A percentile compares a stretch with the other conserved stretches of the same genome.
Conservation (phyloP, 2,329 filamentous ascomycete genomes). For the Fusarium lyarnte region DNA sequence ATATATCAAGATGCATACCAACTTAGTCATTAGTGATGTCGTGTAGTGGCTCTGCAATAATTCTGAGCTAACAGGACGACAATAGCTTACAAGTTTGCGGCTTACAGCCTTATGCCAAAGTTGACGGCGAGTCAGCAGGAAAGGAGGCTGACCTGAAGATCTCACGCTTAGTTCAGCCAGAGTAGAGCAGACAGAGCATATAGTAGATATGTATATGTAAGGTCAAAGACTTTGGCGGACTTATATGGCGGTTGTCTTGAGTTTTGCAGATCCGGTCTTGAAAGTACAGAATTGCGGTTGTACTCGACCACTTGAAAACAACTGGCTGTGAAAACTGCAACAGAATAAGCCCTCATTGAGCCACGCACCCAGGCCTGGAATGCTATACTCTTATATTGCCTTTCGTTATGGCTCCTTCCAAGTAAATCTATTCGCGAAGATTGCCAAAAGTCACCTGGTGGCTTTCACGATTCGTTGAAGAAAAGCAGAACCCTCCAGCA, state of each 20-base stretch:
- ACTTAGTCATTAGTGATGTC: background rate
- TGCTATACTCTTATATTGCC: fast-evolving
- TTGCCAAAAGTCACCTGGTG: fast-evolving
- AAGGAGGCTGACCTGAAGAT: background rate
- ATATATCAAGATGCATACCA: background rate
- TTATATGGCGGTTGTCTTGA: no score
- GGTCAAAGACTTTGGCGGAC: no score
- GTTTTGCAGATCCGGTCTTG: no score
- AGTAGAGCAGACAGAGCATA: fast-evolving
- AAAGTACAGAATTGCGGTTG: no score
- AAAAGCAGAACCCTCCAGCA: background rate
- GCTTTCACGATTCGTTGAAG: background rate
- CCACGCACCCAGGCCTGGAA: background rate
- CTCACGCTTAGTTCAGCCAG: fast-evolving
- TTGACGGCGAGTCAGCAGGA: background rate
- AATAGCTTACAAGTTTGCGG: fast-evolving
- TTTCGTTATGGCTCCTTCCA: background rate
- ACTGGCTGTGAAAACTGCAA: background rate
- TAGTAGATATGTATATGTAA: background rate
- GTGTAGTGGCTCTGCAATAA: background rate
- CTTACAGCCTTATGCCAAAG: background rate
- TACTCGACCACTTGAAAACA: no score
- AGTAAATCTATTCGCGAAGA: fast-evolving
- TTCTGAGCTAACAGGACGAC: background rate
- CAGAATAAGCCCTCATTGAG: fast-evolving